Conservation (phyloP, 345 rosid species). For the Boechera retrofracta region DNA sequence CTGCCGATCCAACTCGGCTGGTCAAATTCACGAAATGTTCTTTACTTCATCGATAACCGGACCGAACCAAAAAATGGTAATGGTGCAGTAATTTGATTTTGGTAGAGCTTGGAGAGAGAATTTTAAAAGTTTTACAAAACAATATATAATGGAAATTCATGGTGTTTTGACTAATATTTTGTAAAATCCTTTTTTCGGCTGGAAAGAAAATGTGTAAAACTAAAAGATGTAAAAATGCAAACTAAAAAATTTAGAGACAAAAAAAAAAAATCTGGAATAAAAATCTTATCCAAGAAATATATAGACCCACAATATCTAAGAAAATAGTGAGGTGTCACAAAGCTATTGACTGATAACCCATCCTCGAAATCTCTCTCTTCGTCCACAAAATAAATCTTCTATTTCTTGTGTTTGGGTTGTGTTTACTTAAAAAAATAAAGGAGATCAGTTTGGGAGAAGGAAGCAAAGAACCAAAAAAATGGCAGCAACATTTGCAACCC, state of each 20-base stretch:
- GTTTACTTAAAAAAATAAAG: not conserved
- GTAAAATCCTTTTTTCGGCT: too few species aligned
- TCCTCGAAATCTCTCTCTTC: conserved; percentile 54
- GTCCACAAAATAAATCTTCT: conserved; percentile 52
- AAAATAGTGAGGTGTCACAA: conserved; percentile 57
- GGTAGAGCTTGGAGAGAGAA: not conserved
- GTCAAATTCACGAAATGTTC: not conserved
- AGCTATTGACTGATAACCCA: conserved; percentile 54
- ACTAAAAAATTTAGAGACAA: not conserved
- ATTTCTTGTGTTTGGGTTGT: conserved; percentile 1
- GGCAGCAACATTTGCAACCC: conserved; percentile 69
- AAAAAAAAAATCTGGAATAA: not conserved
- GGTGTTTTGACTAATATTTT: not conserved
- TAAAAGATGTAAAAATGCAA: not conserved
- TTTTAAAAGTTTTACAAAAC: not conserved
- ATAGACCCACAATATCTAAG: conserved; percentile 63
- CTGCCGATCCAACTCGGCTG: not conserved
- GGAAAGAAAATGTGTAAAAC: too few species aligned
- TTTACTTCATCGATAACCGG: not conserved
- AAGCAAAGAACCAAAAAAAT: conserved; percentile 37
- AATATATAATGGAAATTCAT: not conserved
- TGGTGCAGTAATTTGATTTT: not conserved
- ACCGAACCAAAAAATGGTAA: not conserved
- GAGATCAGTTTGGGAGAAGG: conserved; percentile 17
- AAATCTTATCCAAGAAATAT: conserved; percentile 36